Conservation (phyloP, 106 monocot genomes). For the Narthecium ossifragum region DNA sequence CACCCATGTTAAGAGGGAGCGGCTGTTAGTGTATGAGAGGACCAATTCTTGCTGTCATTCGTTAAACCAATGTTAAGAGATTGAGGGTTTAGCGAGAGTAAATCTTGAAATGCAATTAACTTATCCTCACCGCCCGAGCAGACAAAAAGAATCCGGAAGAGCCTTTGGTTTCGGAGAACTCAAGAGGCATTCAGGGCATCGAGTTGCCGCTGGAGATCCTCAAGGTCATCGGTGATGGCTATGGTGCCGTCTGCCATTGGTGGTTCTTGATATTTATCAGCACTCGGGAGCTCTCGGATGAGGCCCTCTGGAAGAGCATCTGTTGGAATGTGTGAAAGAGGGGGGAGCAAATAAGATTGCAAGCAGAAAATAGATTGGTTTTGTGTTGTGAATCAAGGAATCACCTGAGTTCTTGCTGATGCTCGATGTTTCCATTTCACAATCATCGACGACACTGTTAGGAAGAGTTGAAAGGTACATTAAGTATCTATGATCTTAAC, state of each 20-base stretch:
- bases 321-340: constrained; percentile 9
- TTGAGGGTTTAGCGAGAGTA: no score
- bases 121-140: no score
- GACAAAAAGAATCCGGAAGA: no score
- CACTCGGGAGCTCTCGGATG: constrained; percentile 67
- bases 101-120: no score
- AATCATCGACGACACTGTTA: constrained; percentile 70
- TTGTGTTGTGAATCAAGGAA: no score
- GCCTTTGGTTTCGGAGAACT: constrained; percentile 28
- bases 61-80: no score
- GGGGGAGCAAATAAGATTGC: neutral
- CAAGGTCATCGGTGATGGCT: constrained; percentile 52
- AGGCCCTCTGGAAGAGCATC: constrained; percentile 82
- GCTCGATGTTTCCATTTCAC: constrained; percentile 20
- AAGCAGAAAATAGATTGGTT: neutral
- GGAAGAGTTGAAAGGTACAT: no score
- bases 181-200: constrained; percentile 75
- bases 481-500: no score
- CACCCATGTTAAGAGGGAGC: no score
- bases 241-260: neutral
- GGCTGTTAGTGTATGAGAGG: no score
- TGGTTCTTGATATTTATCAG: constrained; percentile 49
- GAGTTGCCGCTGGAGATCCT: constrained; percentile 78
- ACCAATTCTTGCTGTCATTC: no score
- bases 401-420: constrained; percentile 29